Evolutionary conservation across 371 early-diverging fungal genomes (phyloP).

Genomic region (Apophysomyces ossiformis): DNA sequence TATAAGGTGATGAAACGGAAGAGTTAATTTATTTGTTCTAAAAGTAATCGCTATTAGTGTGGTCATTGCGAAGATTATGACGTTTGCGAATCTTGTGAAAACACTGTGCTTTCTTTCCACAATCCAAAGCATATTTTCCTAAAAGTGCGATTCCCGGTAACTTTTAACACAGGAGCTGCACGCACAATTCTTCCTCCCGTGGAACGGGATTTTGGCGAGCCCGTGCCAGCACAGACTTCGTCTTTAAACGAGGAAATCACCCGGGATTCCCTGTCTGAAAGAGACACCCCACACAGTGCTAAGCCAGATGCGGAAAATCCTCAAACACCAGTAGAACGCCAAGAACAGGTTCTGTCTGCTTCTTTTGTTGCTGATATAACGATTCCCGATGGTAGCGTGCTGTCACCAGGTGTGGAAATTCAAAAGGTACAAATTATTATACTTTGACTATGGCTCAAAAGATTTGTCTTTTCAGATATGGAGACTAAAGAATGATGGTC

Average conservation of each 20-base stretch:
- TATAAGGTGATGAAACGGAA: slow-evolving; percentile 53
- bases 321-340: not conserved
- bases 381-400: slow-evolving; percentile 65
- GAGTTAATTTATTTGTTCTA: not conserved
- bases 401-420: slow-evolving; percentile 54
- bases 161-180: not conserved
- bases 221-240: too few relatives aligned
- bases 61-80: slow-evolving; percentile 62
- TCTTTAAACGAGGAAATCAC: too few relatives aligned
- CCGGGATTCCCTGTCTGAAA: too few relatives aligned
- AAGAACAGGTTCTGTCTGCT: slow-evolving; percentile 25
- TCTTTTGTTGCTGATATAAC: slow-evolving; percentile 71
- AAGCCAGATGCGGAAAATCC: not conserved
- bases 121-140: slow-evolving; percentile 54
- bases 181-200: too few relatives aligned
- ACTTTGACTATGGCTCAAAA: not conserved
- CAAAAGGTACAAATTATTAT: slow-evolving; percentile 37
- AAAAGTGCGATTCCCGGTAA: slow-evolving; percentile 49
- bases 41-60: slow-evolving; percentile 38
- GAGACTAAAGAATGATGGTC: slow-evolving; percentile 72
- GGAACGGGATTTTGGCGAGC: too few relatives aligned
- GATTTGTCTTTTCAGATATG: slow-evolving; percentile 67
- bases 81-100: slow-evolving; percentile 60
- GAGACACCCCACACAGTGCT: too few relatives aligned
- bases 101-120: slow-evolving; percentile 38